Base-by-base conservation (phyloP, 257 asterid species). In the Scutellaria minor region DNA sequence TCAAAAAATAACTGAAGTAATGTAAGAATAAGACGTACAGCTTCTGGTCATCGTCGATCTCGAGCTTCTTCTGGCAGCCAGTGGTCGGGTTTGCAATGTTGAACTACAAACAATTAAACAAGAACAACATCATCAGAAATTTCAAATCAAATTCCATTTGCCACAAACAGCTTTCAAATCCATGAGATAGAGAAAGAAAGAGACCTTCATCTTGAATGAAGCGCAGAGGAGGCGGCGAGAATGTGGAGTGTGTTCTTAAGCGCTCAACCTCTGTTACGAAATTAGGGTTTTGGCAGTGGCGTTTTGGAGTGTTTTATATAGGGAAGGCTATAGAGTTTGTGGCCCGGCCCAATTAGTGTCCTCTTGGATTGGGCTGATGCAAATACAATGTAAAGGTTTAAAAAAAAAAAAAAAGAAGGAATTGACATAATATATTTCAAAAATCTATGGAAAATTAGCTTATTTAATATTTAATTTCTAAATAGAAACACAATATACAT, bases 41-140 rank as follows among this genome's bases (percentile, higher is more conserved):
- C 52, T 84, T 84, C 59, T 66, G 86, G 65, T 84, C 86, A 58
- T 84, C 89, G 73, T 84, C 89, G 52, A 84, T 84, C 71, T 84
- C 89, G 74, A 84, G 86, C 86, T 81, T 84, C 84, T 84, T 84
- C 83, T 84, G 89, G 81, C 89, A 84, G 44, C 89, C 89, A 48
- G 89, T 81, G 31, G 86, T 81, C 65, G 86, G 83, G 65, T 84
- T 81, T 10, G 88, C 84, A 44, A 79, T 84, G 79, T 84, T 81
- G 81, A 84, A 81, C 88, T 84, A 48, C 63, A 70, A 39, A 81
- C 37, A 71, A 58, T 13, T 13, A 45, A 44, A 55, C 64, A 41
- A 7, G 7, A 18, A 48, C 2, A 3, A 4, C 3, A 4, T 9
- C 2, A 48, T 6, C 22, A 40, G 39, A 27, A 44, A 48, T 12